phyloP scores from a whole-genome alignment of 2,329 filamentous ascomycete species.

The Ilyonectria sp. region DNA sequence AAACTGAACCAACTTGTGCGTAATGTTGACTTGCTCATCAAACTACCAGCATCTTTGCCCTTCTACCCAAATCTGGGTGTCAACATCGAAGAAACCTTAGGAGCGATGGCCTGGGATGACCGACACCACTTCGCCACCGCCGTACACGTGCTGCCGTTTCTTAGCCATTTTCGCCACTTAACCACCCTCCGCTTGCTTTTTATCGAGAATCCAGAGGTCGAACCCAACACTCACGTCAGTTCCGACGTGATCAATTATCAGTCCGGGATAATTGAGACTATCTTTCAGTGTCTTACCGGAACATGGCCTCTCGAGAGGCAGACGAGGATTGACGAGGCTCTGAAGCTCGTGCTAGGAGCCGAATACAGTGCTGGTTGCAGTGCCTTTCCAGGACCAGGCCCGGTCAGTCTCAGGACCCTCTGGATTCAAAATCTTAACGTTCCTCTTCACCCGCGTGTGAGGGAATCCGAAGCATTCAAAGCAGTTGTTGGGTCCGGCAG shows the following conservation, averaged over 20 bases:
- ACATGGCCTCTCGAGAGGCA: not conserved
- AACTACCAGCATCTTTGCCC: not conserved
- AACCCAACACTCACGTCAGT: not conserved
- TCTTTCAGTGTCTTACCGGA: not conserved
- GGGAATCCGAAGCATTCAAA: not conserved
- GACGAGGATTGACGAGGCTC: not conserved
- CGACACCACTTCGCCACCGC: not conserved
- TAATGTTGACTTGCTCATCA: not conserved
- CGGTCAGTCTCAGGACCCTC: not conserved
- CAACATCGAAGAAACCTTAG: not conserved
- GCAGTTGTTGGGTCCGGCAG: not conserved
- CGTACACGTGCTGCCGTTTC: not conserved
- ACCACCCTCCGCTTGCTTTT: not conserved
- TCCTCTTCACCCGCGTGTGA: not conserved
- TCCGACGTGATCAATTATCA: not conserved
- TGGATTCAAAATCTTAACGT: not conserved
- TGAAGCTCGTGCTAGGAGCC: not conserved
- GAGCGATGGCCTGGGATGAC: not conserved
- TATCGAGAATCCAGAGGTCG: not conserved
- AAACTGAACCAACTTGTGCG: not conserved
- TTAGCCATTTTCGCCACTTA: not conserved
- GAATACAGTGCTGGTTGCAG: not conserved
- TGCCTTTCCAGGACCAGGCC: not conserved
- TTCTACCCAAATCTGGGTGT: not conserved
- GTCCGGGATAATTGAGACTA: not conserved